Conservation (phyloP, 345 rosid genomes). For the Rhodamnia argentea region DNA sequence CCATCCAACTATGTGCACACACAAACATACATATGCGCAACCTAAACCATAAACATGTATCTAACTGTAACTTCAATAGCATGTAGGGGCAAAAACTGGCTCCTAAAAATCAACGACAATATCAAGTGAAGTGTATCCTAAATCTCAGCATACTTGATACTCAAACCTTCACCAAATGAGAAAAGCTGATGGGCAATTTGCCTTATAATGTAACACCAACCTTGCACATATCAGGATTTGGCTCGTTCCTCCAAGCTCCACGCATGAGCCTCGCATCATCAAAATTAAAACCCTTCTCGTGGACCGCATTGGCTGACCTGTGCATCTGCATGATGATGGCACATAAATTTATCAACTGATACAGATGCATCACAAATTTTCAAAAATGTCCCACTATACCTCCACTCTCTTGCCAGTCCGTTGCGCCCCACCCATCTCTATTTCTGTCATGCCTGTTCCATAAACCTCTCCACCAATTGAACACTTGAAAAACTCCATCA, state of each 20-base stretch:
- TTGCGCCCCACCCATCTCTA: constrained; percentile 71
- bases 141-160: not conserved
- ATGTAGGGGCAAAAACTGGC: not conserved
- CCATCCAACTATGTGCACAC: not conserved
- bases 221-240: constrained; percentile 90
- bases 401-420: constrained; percentile 61
- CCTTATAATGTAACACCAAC: constrained; percentile 15
- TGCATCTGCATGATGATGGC: constrained; percentile 23
- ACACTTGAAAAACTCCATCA: constrained; percentile 99
- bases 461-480: constrained; percentile 93
- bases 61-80: not conserved
- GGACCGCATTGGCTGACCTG: constrained; percentile 34
- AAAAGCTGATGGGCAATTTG: not conserved
- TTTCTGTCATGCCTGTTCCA: constrained; percentile 92
- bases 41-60: not conserved
- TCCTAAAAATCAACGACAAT: not conserved
- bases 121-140: not conserved
- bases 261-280: constrained; percentile 85
- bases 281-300: constrained; percentile 94
- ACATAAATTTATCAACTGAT: not conserved
- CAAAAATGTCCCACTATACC: constrained; percentile 26
- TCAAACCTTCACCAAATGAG: not conserved
- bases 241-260: constrained; percentile 98
- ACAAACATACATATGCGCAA: not conserved
- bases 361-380: not conserved